A percentile compares a stretch with the other conserved stretches of the same genome.
Evolutionary conservation across 345 rosid genomes (phyloP).

Genomic region (Trapa bicornis): DNA sequence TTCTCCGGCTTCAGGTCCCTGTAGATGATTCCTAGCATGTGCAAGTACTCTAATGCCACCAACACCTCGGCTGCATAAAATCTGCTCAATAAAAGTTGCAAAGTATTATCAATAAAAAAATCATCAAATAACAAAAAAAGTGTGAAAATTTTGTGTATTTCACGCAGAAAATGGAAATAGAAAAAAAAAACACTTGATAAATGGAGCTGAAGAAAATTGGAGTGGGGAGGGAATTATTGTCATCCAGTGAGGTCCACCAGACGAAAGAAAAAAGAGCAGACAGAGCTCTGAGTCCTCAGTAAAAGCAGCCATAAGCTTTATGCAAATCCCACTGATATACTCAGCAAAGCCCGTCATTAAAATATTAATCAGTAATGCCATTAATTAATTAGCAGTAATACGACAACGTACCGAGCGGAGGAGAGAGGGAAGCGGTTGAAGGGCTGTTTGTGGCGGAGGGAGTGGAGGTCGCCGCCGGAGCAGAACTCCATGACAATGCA

Average conservation of each 20-base stretch:
- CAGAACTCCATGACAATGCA: constrained; percentile 95
- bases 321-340: neutral
- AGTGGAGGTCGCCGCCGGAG: constrained; percentile 83
- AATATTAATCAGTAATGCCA: too few species aligned
- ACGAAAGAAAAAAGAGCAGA: neutral
- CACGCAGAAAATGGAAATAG: neutral
- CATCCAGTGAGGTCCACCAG: neutral
- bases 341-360: neutral
- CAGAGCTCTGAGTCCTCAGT: neutral
- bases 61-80: constrained; percentile 88
- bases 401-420: constrained; percentile 58
- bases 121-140: neutral
- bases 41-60: constrained; percentile 88
- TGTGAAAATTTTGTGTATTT: too few species aligned
- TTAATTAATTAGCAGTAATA: too few species aligned
- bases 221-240: neutral
- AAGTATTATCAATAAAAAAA: neutral
- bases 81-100: constrained; percentile 20
- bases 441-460: constrained; percentile 61
- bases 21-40: constrained; percentile 90
- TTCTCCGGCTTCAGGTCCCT: constrained; percentile 94
- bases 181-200: constrained; percentile 5
- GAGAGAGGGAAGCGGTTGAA: constrained; percentile 45
- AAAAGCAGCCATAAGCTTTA: neutral
- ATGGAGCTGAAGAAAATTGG: neutral